These are phyloP conservation scores for Aspergillus clavatus DNA, from an alignment of 2,329 filamentous ascomycete genomes.

Conservation along the genomic window DNA sequence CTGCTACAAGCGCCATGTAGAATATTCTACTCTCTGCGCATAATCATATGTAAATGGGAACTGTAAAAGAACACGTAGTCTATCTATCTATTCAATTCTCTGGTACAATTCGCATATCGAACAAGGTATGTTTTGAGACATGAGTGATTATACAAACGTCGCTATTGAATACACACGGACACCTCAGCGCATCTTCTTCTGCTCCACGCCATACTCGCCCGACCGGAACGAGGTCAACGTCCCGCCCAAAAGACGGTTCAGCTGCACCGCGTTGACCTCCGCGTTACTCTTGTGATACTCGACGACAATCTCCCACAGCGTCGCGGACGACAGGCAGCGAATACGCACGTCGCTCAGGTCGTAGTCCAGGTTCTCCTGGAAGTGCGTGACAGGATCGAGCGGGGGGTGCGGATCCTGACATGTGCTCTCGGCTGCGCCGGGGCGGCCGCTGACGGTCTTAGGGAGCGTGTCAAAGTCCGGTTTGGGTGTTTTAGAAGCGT, in stretches of 20 bases:
- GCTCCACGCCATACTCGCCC: slow-evolving; percentile 8
- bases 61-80: too few species aligned
- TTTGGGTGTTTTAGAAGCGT: slow-evolving; percentile 25
- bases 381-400: slow-evolving; percentile 18
- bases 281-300: slow-evolving; percentile 32
- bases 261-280: slow-evolving; percentile 17
- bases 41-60: too few species aligned
- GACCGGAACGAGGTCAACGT: slow-evolving; percentile 24
- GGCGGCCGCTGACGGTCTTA: slow-evolving; percentile 12
- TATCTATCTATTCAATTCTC: too few species aligned
- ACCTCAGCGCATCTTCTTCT: neutral
- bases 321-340: slow-evolving; percentile 25
- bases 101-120: too few species aligned
- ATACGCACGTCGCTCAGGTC: slow-evolving; percentile 29
- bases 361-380: slow-evolving; percentile 32
- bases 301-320: slow-evolving; percentile 33
- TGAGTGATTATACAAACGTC: neutral
- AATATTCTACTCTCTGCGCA: too few species aligned
- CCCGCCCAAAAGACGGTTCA: slow-evolving; percentile 28
- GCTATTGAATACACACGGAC: too few species aligned
- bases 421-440: neutral
- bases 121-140: too few species aligned
- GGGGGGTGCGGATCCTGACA: neutral
- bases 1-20: too few species aligned
- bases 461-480: slow-evolving; percentile 22